Percentiles rank a stretch among this genome's conserved stretches.
Conservation (phyloP, 2,329 filamentous ascomycete genomes). For the Colletotrichum sp. region DNA sequence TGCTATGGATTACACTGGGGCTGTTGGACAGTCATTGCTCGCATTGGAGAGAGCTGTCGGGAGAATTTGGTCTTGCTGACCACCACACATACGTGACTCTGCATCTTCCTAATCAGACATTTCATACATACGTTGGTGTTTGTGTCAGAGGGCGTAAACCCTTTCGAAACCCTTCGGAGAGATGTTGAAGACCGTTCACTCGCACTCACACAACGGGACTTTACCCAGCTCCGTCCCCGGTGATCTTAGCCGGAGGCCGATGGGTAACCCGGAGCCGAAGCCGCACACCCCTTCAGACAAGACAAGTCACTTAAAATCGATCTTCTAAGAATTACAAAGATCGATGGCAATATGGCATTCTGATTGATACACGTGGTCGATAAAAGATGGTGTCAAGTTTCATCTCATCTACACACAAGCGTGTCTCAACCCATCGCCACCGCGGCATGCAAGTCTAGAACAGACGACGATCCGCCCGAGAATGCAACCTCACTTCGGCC, state of each 20-base stretch:
- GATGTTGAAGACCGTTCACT: rapidly evolving
- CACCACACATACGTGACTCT: too few relatives aligned
- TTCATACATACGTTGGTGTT: too few relatives aligned
- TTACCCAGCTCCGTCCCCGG: background rate
- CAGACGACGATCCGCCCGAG: background rate
- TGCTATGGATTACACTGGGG: too few relatives aligned
- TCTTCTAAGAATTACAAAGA: background rate
- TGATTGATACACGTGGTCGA: background rate
- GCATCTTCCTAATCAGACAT: too few relatives aligned
- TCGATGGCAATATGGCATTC: background rate
- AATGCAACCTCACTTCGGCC: background rate
- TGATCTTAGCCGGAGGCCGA: background rate
- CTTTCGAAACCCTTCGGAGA: too few relatives aligned
- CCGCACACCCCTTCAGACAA: background rate
- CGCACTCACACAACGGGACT: rapidly evolving
- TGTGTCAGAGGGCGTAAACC: too few relatives aligned
- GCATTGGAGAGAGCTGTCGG: too few relatives aligned
- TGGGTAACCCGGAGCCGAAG: background rate
- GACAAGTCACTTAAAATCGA: background rate
- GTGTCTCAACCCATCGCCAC: background rate
- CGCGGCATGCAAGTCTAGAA: background rate
- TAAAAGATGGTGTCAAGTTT: background rate
- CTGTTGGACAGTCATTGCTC: too few relatives aligned
- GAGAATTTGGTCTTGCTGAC: too few relatives aligned
- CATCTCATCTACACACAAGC: background rate